Conservation (phyloP, 2,329 filamentous ascomycete species). For the Magnaporthales sp. region DNA sequence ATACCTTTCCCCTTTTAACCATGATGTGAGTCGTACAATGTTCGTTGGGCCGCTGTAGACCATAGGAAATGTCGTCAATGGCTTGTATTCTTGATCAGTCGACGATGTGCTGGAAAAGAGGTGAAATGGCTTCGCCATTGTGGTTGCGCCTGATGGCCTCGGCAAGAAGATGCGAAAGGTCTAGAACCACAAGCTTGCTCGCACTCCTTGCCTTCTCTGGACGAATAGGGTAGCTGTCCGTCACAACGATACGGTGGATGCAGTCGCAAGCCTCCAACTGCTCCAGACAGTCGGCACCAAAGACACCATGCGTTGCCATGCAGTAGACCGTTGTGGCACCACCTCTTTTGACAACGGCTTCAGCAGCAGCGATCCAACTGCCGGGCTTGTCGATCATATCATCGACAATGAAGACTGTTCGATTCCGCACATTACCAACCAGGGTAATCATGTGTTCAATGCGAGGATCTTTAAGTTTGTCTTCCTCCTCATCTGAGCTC, state of each 20-base stretch:
- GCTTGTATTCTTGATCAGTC: neutral
- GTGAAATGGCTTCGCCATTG: slow-evolving; percentile 77
- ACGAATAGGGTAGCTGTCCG: slow-evolving; percentile 91
- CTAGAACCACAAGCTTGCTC: slow-evolving; percentile 81
- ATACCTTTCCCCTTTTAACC: slow-evolving; percentile 4
- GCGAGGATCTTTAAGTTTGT: slow-evolving; percentile 69
- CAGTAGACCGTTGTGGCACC: slow-evolving; percentile 91
- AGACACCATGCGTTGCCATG: slow-evolving; percentile 93
- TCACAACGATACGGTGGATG: slow-evolving; percentile 90
- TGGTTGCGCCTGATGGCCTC: slow-evolving; percentile 95
- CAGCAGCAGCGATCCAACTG: slow-evolving; percentile 94
- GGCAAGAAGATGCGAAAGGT: slow-evolving; percentile 77
- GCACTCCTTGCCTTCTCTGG: slow-evolving; percentile 61
- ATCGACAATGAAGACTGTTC: slow-evolving; percentile 89
- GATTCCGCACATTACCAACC: slow-evolving; percentile 86
- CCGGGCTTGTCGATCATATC: slow-evolving; percentile 98
- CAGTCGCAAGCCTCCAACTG: slow-evolving; percentile 88
- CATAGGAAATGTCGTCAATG: neutral
- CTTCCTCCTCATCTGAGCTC: slow-evolving; percentile 87
- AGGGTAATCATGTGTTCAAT: slow-evolving; percentile 93
- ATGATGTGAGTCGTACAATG: neutral
- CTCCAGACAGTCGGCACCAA: slow-evolving; percentile 80
- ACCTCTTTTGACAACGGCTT: slow-evolving; percentile 91
- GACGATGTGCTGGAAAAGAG: slow-evolving; percentile 56
- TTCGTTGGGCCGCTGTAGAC: neutral